Percentiles rank a stretch among this genome's conserved stretches.
Evolutionary conservation across 73 alveolate genomes (phyloP).

Genomic region (Tetrahymena thermophila): DNA sequence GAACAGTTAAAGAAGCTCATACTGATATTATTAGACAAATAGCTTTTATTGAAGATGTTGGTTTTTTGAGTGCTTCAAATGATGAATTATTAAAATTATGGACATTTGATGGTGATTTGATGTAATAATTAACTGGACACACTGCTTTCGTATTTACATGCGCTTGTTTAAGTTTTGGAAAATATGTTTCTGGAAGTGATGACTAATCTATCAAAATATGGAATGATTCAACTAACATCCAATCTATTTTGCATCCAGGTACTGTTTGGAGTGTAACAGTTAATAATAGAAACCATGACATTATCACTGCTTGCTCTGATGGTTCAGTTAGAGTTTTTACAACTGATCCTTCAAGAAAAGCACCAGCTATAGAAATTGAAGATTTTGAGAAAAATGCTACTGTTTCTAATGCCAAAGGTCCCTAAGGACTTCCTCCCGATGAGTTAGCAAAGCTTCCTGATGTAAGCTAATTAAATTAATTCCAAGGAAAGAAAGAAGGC

Average conservation of each 20-base stretch:
- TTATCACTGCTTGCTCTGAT: conserved; percentile 93
- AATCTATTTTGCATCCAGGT: conserved; percentile 82
- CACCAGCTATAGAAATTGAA: conserved; percentile 66
- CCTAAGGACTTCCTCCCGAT: conserved; percentile 47
- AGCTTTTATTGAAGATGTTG: conserved; percentile 64
- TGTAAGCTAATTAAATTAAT: conserved; percentile 56
- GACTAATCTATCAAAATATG: conserved; percentile 93
- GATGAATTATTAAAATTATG: conserved; percentile 89
- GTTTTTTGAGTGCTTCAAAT: conserved; percentile 91
- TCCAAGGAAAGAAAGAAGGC: conserved; percentile 90
- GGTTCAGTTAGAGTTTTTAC: conserved; percentile 86
- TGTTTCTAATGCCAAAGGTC: conserved; percentile 50
- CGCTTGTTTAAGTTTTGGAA: conserved; percentile 51
- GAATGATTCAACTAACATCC: conserved; percentile 67
- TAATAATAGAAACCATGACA: conserved; percentile 73
- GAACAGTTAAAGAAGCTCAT: conserved; percentile 81
- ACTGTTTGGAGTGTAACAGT: conserved; percentile 89
- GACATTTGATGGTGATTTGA: conserved; percentile 71
- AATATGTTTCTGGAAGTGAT: conserved; percentile 87
- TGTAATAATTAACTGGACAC: conserved; percentile 83
- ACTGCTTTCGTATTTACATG: conserved; percentile 86
- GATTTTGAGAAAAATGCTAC: conserved; percentile 73
- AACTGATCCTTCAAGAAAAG: conserved; percentile 59
- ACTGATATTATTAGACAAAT: conserved; percentile 88
- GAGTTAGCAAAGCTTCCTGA: conserved; percentile 82